These are phyloP conservation scores for Pseudogymnoascus sp. DNA, from an alignment of 2,329 filamentous ascomycete species.

Conservation along the genomic window DNA sequence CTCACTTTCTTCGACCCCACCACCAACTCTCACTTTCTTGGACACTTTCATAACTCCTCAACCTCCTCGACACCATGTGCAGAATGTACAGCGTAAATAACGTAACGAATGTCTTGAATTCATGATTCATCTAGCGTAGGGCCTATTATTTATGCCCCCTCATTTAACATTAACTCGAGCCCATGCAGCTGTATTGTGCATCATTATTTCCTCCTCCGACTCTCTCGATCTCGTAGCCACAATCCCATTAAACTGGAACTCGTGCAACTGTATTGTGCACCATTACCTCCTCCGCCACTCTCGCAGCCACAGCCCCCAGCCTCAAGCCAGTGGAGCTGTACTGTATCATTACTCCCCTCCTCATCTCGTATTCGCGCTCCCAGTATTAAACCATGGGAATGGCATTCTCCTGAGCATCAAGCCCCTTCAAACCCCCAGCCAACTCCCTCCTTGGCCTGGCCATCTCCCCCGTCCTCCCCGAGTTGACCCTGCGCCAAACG, in stretches of 20 bases:
- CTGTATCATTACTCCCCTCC: not conserved
- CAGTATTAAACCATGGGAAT: not conserved
- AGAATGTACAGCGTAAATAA: not conserved
- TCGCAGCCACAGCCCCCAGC: not conserved
- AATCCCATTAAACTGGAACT: not conserved
- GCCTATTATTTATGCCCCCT: not conserved
- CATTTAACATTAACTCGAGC: not conserved
- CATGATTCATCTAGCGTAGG: not conserved
- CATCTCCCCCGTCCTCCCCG: not conserved
- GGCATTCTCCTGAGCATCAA: not conserved
- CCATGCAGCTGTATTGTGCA: not conserved
- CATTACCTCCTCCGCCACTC: not conserved
- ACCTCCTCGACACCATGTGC: not conserved
- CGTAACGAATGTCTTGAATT: not conserved
- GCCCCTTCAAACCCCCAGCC: not conserved
- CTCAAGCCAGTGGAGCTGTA: not conserved
- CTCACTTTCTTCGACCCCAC: not conserved
- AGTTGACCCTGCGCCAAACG: not conserved
- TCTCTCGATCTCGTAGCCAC: not conserved
- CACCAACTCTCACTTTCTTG: not conserved
- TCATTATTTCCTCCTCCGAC: not conserved
- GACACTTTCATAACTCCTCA: too few relatives aligned
- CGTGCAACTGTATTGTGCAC: not conserved
- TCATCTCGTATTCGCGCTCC: not conserved
- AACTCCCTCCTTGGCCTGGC: not conserved